phyloP scores from a whole-genome alignment of 306 rosid species.

The Ceratonia siliqua region DNA sequence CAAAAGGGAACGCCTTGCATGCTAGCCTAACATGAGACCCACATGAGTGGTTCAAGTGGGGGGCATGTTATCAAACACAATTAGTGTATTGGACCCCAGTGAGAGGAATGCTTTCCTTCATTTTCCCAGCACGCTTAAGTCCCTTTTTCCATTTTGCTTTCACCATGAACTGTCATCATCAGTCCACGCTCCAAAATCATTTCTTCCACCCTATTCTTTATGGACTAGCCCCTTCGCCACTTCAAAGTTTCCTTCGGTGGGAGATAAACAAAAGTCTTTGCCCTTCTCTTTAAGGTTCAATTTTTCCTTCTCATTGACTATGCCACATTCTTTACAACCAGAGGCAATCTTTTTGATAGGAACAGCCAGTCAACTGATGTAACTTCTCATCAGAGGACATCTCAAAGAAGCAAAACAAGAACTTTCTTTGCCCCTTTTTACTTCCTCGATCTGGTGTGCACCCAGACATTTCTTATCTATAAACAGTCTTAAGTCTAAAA shows the following conservation, averaged over 20 bases:
- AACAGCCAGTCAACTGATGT: slow-evolving; percentile 36
- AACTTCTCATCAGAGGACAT: slow-evolving; percentile 38
- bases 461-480: slow-evolving; percentile 37
- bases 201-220: slow-evolving; percentile 47
- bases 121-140: slow-evolving; percentile 66
- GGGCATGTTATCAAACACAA: slow-evolving; percentile 62
- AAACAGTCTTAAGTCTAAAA: slow-evolving; percentile 36
- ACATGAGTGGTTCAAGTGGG: slow-evolving; percentile 58
- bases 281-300: slow-evolving; percentile 22
- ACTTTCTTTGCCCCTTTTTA: slow-evolving; percentile 37
- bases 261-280: background rate
- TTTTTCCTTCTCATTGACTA: slow-evolving; percentile 13
- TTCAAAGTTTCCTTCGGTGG: slow-evolving; percentile 20
- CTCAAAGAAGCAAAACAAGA: slow-evolving; percentile 38
- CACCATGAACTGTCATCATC: slow-evolving; percentile 60
- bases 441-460: slow-evolving; percentile 39
- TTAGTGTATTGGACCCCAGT: slow-evolving; percentile 56
- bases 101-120: slow-evolving; percentile 31
- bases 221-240: slow-evolving; percentile 18
- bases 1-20: slow-evolving; percentile 23
- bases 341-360: slow-evolving; percentile 36
- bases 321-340: slow-evolving; percentile 37
- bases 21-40: slow-evolving; percentile 47
- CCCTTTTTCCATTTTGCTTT: slow-evolving; percentile 34
- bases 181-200: slow-evolving; percentile 80